Conservation (phyloP, 371 early-diverging fungal genomes). For the Mortierella sp. region DNA sequence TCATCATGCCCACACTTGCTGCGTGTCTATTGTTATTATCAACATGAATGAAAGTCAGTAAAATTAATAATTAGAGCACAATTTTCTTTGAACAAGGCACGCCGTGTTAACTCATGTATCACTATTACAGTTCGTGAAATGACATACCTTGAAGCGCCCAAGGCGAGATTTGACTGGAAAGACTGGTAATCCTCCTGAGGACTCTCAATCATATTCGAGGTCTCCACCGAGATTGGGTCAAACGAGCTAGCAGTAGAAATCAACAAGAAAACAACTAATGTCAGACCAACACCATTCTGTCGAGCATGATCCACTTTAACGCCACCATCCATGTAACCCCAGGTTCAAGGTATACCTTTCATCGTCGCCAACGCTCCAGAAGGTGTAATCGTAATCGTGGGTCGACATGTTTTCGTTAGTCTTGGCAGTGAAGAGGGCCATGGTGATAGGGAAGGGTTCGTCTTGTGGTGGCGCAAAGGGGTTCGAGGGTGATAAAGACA, state of each 20-base stretch:
- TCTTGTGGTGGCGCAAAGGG: slow-evolving; percentile 25
- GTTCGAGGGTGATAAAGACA: slow-evolving; percentile 18
- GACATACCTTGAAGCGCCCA: slow-evolving; percentile 30
- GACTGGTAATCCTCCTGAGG: slow-evolving; percentile 58
- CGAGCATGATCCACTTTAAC: not conserved
- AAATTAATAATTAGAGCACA: not conserved
- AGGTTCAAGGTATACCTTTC: slow-evolving; percentile 18
- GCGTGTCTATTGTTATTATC: slow-evolving; percentile 16
- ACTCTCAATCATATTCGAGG: slow-evolving; percentile 57
- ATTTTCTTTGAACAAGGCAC: not conserved
- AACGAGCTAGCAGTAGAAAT: slow-evolving; percentile 27
- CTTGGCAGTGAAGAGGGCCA: slow-evolving; percentile 51
- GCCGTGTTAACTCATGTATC: not conserved
- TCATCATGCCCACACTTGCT: slow-evolving; percentile 37
- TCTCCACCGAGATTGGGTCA: slow-evolving; percentile 29
- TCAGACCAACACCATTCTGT: not conserved
- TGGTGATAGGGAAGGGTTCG: slow-evolving; percentile 22
- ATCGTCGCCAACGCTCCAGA: slow-evolving; percentile 50
- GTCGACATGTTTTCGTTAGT: slow-evolving; percentile 49
- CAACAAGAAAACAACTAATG: not conserved
- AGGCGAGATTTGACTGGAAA: slow-evolving; percentile 53
- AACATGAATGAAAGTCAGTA: not conserved
- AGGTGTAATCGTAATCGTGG: slow-evolving; percentile 54
- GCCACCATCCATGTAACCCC: not conserved
- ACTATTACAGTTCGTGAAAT: not conserved